Conservation (phyloP, 805 yeast species). For the Scheffersomyces ergatensis region DNA sequence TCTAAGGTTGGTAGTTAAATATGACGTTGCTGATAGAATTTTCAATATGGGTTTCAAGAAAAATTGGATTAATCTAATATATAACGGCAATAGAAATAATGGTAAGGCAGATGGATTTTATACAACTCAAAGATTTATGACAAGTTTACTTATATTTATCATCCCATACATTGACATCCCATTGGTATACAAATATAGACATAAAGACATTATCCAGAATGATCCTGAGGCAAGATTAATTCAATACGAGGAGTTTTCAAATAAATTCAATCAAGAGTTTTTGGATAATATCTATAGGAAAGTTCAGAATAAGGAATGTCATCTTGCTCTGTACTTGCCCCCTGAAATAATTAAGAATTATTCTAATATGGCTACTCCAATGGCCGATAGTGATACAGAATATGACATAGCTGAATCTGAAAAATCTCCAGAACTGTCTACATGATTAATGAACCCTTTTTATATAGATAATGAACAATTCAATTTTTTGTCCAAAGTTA, state of each 20-base stretch:
- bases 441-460: too few species aligned
- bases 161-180: constrained; percentile 22
- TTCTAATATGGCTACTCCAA: background rate
- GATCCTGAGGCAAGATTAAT: background rate
- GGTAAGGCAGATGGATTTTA: constrained; percentile 8
- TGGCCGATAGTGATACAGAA: background rate
- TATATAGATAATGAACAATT: too few species aligned
- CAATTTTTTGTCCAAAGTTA: too few species aligned
- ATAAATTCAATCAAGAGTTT: constrained; percentile 9
- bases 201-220: background rate
- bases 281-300: constrained; percentile 9
- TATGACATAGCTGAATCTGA: background rate
- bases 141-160: constrained; percentile 11
- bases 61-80: constrained; percentile 35
- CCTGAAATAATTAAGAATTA: background rate
- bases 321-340: constrained; percentile 13
- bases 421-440: background rate
- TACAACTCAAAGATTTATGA: constrained; percentile 10
- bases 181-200: constrained; percentile 1
- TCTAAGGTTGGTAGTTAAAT: constrained; percentile 35
- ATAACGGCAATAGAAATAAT: constrained; percentile 20
- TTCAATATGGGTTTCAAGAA: constrained; percentile 34
- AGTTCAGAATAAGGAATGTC: constrained; percentile 12
- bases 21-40: constrained; percentile 27
- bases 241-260: constrained; percentile 8